Evolutionary conservation across 2,329 filamentous ascomycete species (phyloP).

Genomic region (Fusarium nygamai): DNA sequence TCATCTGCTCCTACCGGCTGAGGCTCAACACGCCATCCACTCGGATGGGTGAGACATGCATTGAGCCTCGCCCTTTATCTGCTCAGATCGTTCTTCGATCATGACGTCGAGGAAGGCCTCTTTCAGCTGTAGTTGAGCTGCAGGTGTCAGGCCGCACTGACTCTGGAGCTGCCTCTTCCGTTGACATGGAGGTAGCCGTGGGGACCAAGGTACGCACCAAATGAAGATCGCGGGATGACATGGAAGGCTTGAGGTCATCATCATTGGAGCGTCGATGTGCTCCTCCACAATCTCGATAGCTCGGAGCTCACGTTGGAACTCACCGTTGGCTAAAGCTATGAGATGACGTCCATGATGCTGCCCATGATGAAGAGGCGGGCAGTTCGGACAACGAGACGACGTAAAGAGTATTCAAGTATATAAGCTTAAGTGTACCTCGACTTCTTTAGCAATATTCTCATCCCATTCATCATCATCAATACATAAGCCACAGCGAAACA

Average conservation of each 20-base stretch:
- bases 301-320: background rate
- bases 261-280: background rate
- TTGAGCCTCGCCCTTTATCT: background rate
- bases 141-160: background rate
- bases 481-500: background rate
- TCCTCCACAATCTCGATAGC: background rate
- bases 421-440: constrained; percentile 14
- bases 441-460: background rate
- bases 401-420: constrained; percentile 15
- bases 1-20: background rate
- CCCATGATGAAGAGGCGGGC: constrained; percentile 16
- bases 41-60: constrained; percentile 14
- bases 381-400: background rate
- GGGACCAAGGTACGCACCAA: constrained; percentile 7
- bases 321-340: constrained; percentile 2
- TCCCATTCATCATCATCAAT: background rate
- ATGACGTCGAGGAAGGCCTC: constrained; percentile 19
- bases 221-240: constrained; percentile 37
- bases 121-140: constrained; percentile 19
- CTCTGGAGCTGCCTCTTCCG: background rate
- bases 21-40: constrained; percentile 14
- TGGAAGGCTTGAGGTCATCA: constrained; percentile 29
- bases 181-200: constrained; percentile 13
- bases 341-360: constrained; percentile 31
- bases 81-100: background rate